Base-by-base conservation (phyloP, 306 rosid species). In the Medicago ruthenica region DNA sequence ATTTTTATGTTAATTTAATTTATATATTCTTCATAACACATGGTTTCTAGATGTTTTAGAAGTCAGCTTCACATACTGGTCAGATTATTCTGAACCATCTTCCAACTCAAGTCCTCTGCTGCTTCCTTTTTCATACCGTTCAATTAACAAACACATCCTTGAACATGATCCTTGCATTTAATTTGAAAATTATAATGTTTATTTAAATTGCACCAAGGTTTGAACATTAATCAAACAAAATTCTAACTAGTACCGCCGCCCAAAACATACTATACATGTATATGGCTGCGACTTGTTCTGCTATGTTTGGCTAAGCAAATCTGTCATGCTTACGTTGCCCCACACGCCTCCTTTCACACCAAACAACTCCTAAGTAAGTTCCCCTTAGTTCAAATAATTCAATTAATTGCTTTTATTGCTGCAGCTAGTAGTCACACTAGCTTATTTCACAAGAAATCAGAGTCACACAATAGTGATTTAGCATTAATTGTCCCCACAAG, bases 241-340 rank as follows among this genome's bases (percentile, higher is more conserved):
- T 48, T 50, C 22, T 61, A 67, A 78, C 70, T 71, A 71, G 76
- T 77, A 51, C 75, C 70, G 78, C 75, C 71, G 13, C 40, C 66
- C 45, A 48, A 22, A 42, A 1, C 53, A 42, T 12, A 15, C 27
- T 20, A 15, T 54, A 54, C 60, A 58, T 12, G 37, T 34, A 20
- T 17, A 1, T 9, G 0, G 17, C 2, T 20, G 64, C 7, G 74
- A 79, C 81, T 82, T 8, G 4, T 68, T 83, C 71, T 7, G 53
- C 39, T 34, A 15, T 17, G 53, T 51, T 86, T 65, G 81, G 61
- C 78, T 83, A 81, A 85, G 79, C 84, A 60, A 27, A 15, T 20
- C 1, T 68, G 82, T 88, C 92, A 86, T 68, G 92, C 90, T 84
- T 79, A 83, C 89, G 85, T 37, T 7, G 0, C 45, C 18, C 10